Evolutionary conservation across 1,284 basidiomycete genomes (phyloP).

Genomic region (Wallemia ichthyophaga): DNA sequence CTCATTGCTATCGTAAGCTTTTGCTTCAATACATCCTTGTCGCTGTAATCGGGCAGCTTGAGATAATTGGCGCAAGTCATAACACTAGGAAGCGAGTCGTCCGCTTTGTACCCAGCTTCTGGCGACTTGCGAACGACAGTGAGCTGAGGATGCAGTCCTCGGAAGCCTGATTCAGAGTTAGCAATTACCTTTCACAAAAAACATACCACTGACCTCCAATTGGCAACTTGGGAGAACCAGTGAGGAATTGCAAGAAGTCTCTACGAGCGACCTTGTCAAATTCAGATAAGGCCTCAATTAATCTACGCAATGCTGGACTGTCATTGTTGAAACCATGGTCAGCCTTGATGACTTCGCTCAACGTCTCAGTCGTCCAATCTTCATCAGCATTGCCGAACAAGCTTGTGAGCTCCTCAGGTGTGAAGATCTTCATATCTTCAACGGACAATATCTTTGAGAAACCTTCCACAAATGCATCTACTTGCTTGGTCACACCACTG

Average conservation of each 20-base stretch:
- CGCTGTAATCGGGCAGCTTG: slow-evolving; percentile 75
- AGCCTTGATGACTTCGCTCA: slow-evolving; percentile 69
- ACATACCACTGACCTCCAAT: slow-evolving; percentile 39
- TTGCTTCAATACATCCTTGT: slow-evolving; percentile 43
- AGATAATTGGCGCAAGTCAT: slow-evolving; percentile 93
- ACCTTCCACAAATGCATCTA: slow-evolving; percentile 17
- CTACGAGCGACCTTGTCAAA: slow-evolving; percentile 45
- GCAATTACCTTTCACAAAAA: neutral
- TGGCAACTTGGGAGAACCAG: slow-evolving; percentile 72
- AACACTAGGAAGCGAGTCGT: slow-evolving; percentile 85
- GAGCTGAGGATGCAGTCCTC: slow-evolving; percentile 68
- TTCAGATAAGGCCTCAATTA: slow-evolving; percentile 58
- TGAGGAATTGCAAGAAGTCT: slow-evolving; percentile 84
- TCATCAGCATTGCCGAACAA: slow-evolving; percentile 83
- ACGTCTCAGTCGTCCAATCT: slow-evolving; percentile 70
- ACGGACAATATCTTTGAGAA: slow-evolving; percentile 88
- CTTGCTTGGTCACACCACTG: slow-evolving; percentile 6
- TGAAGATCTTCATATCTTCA: slow-evolving; percentile 62
- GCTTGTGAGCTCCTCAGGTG: slow-evolving; percentile 71
- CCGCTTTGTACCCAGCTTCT: slow-evolving; percentile 58
- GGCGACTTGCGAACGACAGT: slow-evolving; percentile 94
- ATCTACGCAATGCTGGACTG: slow-evolving; percentile 56
- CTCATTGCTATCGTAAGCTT: slow-evolving; percentile 52
- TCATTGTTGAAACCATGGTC: slow-evolving; percentile 95
- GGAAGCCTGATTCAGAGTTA: slow-evolving; percentile 34